Evolutionary conservation across 305 asterid genomes (phyloP), one percentile per base, ranked within the genome.

Genomic region (Fraxinus velutina): DNA sequence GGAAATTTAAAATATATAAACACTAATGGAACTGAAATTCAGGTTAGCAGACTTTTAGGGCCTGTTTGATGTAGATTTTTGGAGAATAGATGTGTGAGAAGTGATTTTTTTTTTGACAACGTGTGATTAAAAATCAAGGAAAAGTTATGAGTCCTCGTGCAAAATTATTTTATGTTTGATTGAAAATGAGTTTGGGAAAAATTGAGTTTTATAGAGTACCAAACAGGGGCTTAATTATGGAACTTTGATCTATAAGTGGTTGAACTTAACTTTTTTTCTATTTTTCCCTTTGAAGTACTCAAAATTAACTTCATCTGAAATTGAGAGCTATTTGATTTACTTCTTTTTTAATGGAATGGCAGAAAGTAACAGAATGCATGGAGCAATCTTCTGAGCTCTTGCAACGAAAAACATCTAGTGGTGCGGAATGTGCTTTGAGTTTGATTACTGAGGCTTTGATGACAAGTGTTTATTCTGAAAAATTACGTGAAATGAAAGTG

Each of bases 401-500:
- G 89, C 83, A 82, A 78, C 90, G 84, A 81, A 85, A 90, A 88
- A 93, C 83, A 71, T 50, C 87, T 62, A 81, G 81, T 89, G 94
- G 89, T 86, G 82, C 89, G n/a, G 96, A 90, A 27, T 81, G 77
- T 85, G 98, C 98, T 68, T 73, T 92, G 88, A 82, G 83, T 84
- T 83, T 90, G 79, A 87, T 94, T 86, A 83, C 92, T 62, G 94
- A 94, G 88, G 98, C 92, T 81, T 89, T 96, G 89, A 62, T 32
- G 33, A 93, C 93, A 84, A 92, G 99, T 91, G 85, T 93, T 79
- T 87, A 84, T 76, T 90, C 97, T 17, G 95, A 88, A 78, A 87
- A 86, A 71, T 84, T 96, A 82, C 89, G 93, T 84, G 94, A 93
- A 85, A 90, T 87, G 92, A 96, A 96, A 88, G 98, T 88, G 82